These are phyloP conservation scores for Hyparrhenia diplandra DNA, from an alignment of 176 grass and related monocot species.

Conservation along the genomic window DNA sequence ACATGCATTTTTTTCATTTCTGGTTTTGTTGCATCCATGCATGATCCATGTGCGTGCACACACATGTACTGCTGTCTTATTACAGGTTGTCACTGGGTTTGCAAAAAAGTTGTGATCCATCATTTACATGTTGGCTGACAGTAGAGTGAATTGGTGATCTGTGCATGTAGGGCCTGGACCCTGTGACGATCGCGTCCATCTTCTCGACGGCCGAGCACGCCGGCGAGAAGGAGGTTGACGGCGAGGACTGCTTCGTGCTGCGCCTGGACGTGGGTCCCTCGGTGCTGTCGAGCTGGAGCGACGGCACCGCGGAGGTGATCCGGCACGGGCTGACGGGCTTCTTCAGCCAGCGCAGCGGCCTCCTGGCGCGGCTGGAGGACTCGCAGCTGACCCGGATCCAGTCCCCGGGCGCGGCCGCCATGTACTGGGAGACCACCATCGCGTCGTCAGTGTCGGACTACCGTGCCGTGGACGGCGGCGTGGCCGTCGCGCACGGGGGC, in stretches of 20 bases:
- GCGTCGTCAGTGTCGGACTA: conserved; percentile 60
- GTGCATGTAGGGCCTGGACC: conserved; percentile 66
- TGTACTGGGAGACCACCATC: conserved; percentile 98
- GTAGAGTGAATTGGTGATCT: background rate
- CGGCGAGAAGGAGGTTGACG: conserved; percentile 86
- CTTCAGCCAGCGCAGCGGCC: conserved; percentile 96
- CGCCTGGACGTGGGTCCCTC: conserved; percentile 64
- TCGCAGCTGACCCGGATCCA: conserved; percentile 93
- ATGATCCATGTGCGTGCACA: background rate
- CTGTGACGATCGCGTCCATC: conserved; percentile 73
- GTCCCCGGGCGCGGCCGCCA: conserved; percentile 70
- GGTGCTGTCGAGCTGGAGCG: conserved; percentile 79
- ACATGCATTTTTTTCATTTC: background rate
- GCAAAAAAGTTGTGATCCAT: background rate
- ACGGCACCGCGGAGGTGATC: conserved; percentile 90
- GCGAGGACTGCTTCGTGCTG: conserved; percentile 91
- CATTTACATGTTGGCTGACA: background rate
- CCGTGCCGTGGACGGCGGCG: conserved; percentile 60
- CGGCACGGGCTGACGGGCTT: conserved; percentile 83
- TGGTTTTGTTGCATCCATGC: background rate
- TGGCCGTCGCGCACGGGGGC: conserved; percentile 65
- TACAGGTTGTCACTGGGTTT: background rate
- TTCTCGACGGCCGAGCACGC: conserved; percentile 79
- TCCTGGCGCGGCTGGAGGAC: conserved; percentile 76
- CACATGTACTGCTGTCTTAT: background rate